Evolutionary conservation across 2,329 filamentous ascomycete species (phyloP).

Genomic region (Neofusicoccum kwambonambiense): DNA sequence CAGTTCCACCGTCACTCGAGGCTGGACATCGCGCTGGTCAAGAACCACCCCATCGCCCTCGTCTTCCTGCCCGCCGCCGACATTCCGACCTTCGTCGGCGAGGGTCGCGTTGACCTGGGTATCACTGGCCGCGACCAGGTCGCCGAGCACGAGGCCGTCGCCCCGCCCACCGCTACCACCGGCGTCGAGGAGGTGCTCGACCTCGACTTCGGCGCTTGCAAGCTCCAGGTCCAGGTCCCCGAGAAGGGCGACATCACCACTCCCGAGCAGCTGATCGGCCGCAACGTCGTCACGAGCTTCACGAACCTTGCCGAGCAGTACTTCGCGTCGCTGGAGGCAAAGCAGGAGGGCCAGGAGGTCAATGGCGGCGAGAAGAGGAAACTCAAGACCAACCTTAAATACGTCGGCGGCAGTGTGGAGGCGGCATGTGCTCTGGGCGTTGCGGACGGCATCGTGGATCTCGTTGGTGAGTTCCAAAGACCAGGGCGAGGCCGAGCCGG

Average conservation of each 20-base stretch:
- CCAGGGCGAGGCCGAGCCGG: not conserved
- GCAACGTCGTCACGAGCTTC: conserved; percentile 95
- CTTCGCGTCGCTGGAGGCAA: conserved; percentile 73
- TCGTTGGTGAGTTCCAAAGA: conserved; percentile 71
- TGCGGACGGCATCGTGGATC: conserved; percentile 94
- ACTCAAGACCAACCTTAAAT: conserved; percentile 83
- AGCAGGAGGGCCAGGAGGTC: conserved; percentile 41
- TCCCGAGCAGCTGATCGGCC: conserved; percentile 78
- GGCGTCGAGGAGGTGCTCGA: conserved; percentile 84
- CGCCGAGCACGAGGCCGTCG: conserved; percentile 76
- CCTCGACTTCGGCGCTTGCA: conserved; percentile 86
- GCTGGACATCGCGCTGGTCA: conserved; percentile 95
- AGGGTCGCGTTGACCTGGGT: conserved; percentile 88
- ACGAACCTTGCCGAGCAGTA: conserved; percentile 79
- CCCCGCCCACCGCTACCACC: conserved; percentile 44
- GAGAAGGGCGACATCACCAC: conserved; percentile 72
- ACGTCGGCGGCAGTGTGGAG: conserved; percentile 94
- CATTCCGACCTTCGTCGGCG: conserved; percentile 95
- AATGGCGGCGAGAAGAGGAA: conserved; percentile 31
- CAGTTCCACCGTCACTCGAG: conserved; percentile 94
- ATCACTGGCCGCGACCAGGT: conserved; percentile 95
- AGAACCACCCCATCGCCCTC: conserved; percentile 92
- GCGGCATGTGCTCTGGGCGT: conserved; percentile 94
- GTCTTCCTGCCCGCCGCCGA: conserved; percentile 96
- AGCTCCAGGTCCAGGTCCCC: conserved; percentile 94